Evolutionary conservation across 2,329 filamentous ascomycete genomes (phyloP), one percentile per base, ranked within the genome.

Genomic region (Pseudogymnoascus sp.): DNA sequence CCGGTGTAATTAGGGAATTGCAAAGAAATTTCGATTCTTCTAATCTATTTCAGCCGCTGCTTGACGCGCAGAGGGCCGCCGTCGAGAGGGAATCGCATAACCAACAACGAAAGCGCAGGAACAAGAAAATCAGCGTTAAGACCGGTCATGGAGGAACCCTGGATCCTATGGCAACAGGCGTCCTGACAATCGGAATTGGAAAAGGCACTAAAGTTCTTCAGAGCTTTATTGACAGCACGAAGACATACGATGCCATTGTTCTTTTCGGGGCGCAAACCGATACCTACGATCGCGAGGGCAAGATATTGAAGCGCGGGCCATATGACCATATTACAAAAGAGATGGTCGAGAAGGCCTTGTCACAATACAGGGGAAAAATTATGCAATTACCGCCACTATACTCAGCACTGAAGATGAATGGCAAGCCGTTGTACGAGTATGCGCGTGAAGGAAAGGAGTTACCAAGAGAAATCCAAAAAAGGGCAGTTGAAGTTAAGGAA

Each of bases 131-230:
- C 4, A 85, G 90, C 66, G 88, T 97, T 69, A 99, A 97, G 80
- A 90, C 97, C 72, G 95, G 95, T 35, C 95, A 99, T 77, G 95
- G 95, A 65, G 95, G 95, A 46, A 99, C 95, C 1, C 83, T 99
- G 17, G 95, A 99, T 72, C 95, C 95, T 26, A 83, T 97, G 70
- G 95, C 95, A 7, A 96, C 93, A 1, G 95, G 95, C 53, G 90
- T 99, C 23, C 83, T 99, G 60, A 92, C 97, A 67, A 81, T 95
- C 6, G 95, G 93, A 63, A 82, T 97, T 61, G 95, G 93, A 37
- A 86, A 83, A 64, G 95, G 91, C 40, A 99, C 95, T 63, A 99
- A 97, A 76, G 79, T 83, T 13, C 82, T 99, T 1, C 79, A 84
- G 42, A 80, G 85, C 37, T 97, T 97, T 74, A 81, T 97, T 50